These are phyloP conservation scores for Xerocomus potaroensis DNA, from an alignment of 768 basidiomycete species.

Conservation along the genomic window DNA sequence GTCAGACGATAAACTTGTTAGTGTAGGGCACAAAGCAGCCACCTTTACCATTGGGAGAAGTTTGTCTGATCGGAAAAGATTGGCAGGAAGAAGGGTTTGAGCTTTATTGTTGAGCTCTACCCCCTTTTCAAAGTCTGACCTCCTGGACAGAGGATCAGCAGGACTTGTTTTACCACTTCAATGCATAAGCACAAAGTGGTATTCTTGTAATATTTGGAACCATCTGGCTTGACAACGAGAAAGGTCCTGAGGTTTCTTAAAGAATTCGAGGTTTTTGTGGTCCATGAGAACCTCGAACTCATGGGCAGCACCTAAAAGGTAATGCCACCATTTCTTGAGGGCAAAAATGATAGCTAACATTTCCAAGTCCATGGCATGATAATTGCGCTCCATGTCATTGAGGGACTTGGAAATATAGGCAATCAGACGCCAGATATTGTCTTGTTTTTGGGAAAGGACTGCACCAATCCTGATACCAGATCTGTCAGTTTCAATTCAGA, in stretches of 20 bases:
- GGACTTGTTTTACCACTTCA: too few species aligned
- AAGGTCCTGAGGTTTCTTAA: constrained; percentile 31
- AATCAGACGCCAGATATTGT: background rate
- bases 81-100: too few species aligned
- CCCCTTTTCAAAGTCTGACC: too few species aligned
- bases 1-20: too few species aligned
- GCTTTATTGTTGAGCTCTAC: too few species aligned
- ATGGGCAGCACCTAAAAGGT: background rate
- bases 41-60: too few species aligned
- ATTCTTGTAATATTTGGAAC: background rate
- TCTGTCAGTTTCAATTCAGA: background rate
- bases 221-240: constrained; percentile 36
- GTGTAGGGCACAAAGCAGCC: too few species aligned
- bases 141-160: too few species aligned
- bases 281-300: constrained; percentile 28
- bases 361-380: background rate
- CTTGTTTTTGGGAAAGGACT: background rate
- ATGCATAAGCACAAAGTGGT: too few species aligned
- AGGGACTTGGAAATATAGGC: background rate
- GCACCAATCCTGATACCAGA: background rate
- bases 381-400: background rate
- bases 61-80: too few species aligned
- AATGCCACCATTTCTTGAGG: constrained; percentile 3
- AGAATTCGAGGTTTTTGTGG: constrained; percentile 45
- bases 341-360: background rate